Evolutionary conservation across 768 basidiomycete genomes (phyloP).

Genomic region (Ramaria sp.): DNA sequence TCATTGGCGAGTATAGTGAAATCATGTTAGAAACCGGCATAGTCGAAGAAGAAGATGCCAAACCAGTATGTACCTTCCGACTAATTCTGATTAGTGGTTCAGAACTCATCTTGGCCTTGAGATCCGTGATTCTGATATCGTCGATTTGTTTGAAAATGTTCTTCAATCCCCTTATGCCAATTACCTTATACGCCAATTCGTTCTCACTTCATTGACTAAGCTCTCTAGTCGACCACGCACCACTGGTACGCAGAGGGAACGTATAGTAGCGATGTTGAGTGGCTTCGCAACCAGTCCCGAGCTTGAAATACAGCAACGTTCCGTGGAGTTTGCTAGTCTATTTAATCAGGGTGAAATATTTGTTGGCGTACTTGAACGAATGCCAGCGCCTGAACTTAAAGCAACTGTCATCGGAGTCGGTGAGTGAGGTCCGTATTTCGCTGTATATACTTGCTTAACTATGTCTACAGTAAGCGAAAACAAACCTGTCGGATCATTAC

Average conservation of each 20-base stretch:
- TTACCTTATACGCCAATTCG: conserved; percentile 83
- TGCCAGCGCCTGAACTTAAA: conserved; percentile 98
- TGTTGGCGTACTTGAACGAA: conserved; percentile 85
- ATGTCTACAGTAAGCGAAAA: conserved; percentile 73
- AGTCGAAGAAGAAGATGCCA: conserved; percentile 63
- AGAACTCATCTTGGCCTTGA: conserved; percentile 20
- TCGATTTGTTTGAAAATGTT: conserved; percentile 78
- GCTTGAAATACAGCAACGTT: conserved; percentile 90
- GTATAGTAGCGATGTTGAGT: conserved; percentile 69
- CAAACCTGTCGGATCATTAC: conserved; percentile 88
- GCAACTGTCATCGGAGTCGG: conserved; percentile 93
- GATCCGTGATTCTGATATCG: conserved; percentile 71
- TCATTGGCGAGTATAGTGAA: conserved; percentile 95
- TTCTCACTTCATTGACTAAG: conserved; percentile 83
- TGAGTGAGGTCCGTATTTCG: conserved; percentile 25
- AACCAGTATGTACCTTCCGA: conserved; percentile 35
- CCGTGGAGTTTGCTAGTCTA: conserved; percentile 87
- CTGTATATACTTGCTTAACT: not conserved
- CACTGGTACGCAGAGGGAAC: conserved; percentile 55
- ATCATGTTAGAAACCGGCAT: conserved; percentile 77
- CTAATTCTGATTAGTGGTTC: not conserved
- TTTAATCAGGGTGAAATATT: conserved; percentile 68
- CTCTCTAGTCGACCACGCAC: conserved; percentile 73
- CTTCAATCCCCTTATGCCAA: conserved; percentile 93
- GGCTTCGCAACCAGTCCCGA: conserved; percentile 81